Evolutionary conservation across 495 filamentous ascomycete species (phyloP).

Genomic region (Tuber brumale): DNA sequence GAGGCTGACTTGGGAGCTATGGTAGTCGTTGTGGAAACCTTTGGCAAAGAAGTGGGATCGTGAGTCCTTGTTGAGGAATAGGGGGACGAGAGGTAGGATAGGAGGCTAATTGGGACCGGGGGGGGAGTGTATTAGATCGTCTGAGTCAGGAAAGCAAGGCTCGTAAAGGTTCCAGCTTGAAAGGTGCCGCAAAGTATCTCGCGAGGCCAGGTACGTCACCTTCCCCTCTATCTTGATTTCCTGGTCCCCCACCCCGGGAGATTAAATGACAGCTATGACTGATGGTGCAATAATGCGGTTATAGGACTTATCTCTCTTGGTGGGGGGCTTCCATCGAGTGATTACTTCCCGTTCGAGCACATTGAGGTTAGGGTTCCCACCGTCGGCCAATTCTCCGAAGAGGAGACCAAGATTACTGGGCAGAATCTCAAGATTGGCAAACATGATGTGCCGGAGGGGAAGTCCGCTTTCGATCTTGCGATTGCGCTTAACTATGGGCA

Average conservation of each 20-base stretch:
- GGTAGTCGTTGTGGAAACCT: constrained; percentile 55
- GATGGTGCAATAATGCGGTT: constrained; percentile 43
- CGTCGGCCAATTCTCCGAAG: constrained; percentile 61
- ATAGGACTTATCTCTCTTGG: constrained; percentile 73
- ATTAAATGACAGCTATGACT: not conserved
- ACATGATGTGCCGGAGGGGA: constrained; percentile 65
- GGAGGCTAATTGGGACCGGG: not conserved
- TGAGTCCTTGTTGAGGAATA: constrained; percentile 43
- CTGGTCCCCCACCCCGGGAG: not conserved
- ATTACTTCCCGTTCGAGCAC: constrained; percentile 79
- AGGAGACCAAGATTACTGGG: constrained; percentile 53
- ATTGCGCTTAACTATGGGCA: constrained; percentile 88
- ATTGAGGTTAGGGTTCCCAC: constrained; percentile 62
- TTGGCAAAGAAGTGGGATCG: constrained; percentile 79
- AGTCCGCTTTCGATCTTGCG: constrained; percentile 65
- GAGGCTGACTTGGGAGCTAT: constrained; percentile 17
- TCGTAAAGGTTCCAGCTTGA: constrained; percentile 61
- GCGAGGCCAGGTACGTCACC: constrained; percentile 35
- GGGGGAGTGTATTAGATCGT: constrained; percentile 44
- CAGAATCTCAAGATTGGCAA: constrained; percentile 63
- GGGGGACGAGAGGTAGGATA: not conserved
- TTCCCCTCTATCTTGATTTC: not conserved
- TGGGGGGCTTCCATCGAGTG: constrained; percentile 78
- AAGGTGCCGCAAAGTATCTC: constrained; percentile 68
- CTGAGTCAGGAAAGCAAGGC: constrained; percentile 54